A percentile compares a stretch with the other conserved stretches of the same genome.
phyloP scores from a whole-genome alignment of 169 alveolate genomes.

The Cryptosporidium ubiquitum region DNA sequence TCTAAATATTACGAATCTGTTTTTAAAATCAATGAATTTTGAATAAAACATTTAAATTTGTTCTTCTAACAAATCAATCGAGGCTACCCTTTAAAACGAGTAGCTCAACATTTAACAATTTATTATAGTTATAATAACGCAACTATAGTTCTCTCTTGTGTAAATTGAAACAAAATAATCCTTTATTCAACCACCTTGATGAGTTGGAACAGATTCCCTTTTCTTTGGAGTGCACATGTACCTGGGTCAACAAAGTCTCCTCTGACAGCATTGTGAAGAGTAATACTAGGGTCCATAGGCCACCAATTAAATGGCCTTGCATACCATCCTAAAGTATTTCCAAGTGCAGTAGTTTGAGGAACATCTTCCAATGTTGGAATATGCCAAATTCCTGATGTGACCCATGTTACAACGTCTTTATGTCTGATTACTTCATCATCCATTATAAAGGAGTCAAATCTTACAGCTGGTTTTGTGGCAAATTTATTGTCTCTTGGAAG shows the following conservation, averaged over 20 bases:
- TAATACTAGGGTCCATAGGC: constrained; percentile 78
- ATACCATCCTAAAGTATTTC: constrained; percentile 79
- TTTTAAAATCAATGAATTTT: not conserved
- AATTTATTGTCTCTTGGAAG: constrained; percentile 81
- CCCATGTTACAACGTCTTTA: constrained; percentile 81
- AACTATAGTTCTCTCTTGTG: not conserved
- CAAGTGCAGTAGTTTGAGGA: constrained; percentile 80
- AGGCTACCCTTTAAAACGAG: not conserved
- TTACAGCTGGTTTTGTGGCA: constrained; percentile 80
- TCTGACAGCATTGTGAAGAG: constrained; percentile 79
- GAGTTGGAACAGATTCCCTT: constrained; percentile 61
- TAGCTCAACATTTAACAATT: not conserved
- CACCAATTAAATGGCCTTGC: constrained; percentile 79
- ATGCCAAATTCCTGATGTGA: constrained; percentile 79
- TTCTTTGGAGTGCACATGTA: constrained; percentile 79
- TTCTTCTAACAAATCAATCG: not conserved
- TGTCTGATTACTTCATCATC: constrained; percentile 78
- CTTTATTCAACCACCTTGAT: constrained; percentile 48
- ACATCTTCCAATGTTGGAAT: constrained; percentile 81
- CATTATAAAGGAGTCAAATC: constrained; percentile 78
- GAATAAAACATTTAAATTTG: not conserved
- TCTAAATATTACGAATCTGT: not conserved
- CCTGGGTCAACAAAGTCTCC: constrained; percentile 82
- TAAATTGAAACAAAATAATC: not conserved
- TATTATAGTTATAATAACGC: too few species aligned